phyloP scores from a whole-genome alignment of 2,329 filamentous ascomycete species.

The Amauroascus verrucosus region DNA sequence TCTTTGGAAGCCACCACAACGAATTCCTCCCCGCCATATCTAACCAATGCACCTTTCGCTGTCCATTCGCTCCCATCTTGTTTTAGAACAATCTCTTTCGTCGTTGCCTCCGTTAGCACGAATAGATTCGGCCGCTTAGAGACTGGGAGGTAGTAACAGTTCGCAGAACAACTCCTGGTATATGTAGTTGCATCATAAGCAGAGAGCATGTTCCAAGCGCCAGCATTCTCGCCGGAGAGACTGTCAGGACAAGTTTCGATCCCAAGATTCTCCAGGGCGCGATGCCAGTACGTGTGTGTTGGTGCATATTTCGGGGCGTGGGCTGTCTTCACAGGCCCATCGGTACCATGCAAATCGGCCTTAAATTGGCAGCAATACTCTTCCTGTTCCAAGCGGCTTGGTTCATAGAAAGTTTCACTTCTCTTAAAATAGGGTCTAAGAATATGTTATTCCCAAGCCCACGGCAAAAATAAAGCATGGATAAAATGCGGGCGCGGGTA shows the following conservation, averaged over 20 bases:
- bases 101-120: slow-evolving; percentile 40
- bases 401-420: slow-evolving; percentile 36
- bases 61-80: slow-evolving; percentile 19
- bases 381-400: slow-evolving; percentile 21
- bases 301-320: slow-evolving; percentile 16
- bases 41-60: slow-evolving; percentile 38
- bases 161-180: slow-evolving; percentile 35
- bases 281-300: slow-evolving; percentile 39
- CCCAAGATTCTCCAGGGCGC: slow-evolving; percentile 30
- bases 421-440: slow-evolving; percentile 45
- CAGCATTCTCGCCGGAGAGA: slow-evolving; percentile 34
- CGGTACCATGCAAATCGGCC: slow-evolving; percentile 18
- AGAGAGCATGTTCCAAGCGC: slow-evolving; percentile 30
- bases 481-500: neutral
- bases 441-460: neutral
- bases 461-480: neutral
- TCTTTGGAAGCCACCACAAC: slow-evolving; percentile 36
- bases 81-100: slow-evolving; percentile 39
- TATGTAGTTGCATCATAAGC: slow-evolving; percentile 22
- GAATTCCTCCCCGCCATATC: slow-evolving; percentile 26
- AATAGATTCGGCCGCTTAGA: slow-evolving; percentile 36
- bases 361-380: slow-evolving; percentile 21
- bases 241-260: slow-evolving; percentile 30
- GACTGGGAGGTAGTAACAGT: slow-evolving; percentile 34
- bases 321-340: slow-evolving; percentile 29